Percentiles rank a stretch among this genome's conserved stretches.
Evolutionary conservation across 495 filamentous ascomycete species (phyloP).

Genomic region (Penicillium paxilli): DNA sequence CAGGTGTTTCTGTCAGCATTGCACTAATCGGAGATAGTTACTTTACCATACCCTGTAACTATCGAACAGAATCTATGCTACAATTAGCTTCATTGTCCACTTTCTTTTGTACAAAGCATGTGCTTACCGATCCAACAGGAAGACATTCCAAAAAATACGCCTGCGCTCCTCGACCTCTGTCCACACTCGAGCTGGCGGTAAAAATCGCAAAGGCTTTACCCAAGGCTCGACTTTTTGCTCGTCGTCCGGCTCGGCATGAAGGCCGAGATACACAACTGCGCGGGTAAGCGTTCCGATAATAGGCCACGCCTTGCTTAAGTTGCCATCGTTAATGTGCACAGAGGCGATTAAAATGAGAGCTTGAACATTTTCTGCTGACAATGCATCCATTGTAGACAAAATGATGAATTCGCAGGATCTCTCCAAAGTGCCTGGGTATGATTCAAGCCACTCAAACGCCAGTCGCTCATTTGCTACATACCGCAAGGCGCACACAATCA

Average conservation of each 20-base stretch:
- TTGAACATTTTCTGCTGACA: conserved; percentile 36
- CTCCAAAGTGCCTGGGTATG: neutral
- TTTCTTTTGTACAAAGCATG: too few relatives aligned
- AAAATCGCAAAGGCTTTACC: neutral
- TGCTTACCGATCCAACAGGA: neutral
- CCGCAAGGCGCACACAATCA: conserved; percentile 4
- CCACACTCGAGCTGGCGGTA: conserved; percentile 28
- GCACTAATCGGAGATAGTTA: too few relatives aligned
- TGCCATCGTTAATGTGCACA: conserved; percentile 26
- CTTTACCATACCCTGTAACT: neutral
- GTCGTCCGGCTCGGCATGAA: neutral
- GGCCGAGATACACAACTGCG: neutral
- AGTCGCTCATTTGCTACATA: conserved; percentile 3
- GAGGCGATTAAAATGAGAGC: conserved; percentile 34
- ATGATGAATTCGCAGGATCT: neutral
- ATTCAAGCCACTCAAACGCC: neutral
- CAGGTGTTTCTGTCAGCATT: too few relatives aligned
- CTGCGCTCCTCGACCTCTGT: conserved; percentile 51
- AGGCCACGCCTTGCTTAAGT: conserved; percentile 29
- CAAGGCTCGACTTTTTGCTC: neutral
- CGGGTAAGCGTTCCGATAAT: neutral
- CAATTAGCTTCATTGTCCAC: too few relatives aligned
- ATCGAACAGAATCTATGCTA: neutral
- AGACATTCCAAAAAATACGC: conserved; percentile 49
- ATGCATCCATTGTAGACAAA: conserved; percentile 25